Evolutionary conservation across 129 eudicot species (phyloP).

Genomic region (Pulicaria dysenterica): DNA sequence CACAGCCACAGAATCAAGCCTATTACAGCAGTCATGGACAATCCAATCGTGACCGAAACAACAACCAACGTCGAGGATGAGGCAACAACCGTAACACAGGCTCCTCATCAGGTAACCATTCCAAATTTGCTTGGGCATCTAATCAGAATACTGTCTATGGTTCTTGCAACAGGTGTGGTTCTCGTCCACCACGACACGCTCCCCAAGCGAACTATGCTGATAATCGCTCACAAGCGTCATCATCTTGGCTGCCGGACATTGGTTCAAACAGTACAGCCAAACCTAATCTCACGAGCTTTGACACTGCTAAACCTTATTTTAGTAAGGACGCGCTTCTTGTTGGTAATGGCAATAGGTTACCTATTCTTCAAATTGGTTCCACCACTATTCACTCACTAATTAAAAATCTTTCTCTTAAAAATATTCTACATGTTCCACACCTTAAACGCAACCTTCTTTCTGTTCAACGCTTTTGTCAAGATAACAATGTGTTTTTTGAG

Average conservation of each 20-base stretch:
- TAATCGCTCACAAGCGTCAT: background rate
- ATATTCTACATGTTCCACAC: no score
- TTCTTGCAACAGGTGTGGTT: background rate
- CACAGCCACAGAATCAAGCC: background rate
- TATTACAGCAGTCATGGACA: background rate
- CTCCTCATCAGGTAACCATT: background rate
- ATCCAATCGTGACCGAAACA: background rate
- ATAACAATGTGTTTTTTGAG: no score
- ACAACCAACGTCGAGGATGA: background rate
- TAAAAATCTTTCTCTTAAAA: no score
- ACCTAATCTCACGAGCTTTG: no score
- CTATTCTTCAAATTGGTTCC: no score
- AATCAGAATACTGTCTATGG: background rate
- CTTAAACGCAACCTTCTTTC: no score
- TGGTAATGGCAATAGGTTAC: no score
- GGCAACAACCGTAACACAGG: background rate
- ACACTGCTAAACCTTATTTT: no score
- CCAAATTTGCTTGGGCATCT: slow-evolving; percentile 13
- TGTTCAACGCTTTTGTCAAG: no score
- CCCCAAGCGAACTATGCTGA: slow-evolving; percentile 5
- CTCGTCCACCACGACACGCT: background rate
- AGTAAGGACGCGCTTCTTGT: no score
- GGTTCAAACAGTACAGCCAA: background rate
- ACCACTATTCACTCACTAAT: no score
- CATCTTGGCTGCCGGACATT: background rate